phyloP scores from a whole-genome alignment of 495 filamentous ascomycete genomes.

The Podospora anserina region DNA sequence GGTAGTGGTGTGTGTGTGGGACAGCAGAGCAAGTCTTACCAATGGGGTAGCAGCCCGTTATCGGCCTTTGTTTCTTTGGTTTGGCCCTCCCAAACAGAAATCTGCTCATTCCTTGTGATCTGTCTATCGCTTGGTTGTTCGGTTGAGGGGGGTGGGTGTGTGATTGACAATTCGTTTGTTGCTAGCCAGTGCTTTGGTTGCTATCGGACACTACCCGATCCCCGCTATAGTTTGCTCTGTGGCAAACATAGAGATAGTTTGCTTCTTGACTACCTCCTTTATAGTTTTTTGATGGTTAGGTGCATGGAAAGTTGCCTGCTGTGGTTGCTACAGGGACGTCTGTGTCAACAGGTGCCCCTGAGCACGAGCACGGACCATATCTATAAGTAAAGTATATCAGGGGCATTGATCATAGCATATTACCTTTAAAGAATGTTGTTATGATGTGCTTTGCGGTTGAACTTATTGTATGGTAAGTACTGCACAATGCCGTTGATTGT shows the following conservation, averaged over 20 bases:
- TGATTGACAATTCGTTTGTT: background rate
- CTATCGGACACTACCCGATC: background rate
- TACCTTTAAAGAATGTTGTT: no score
- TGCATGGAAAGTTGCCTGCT: background rate
- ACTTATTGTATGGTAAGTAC: no score
- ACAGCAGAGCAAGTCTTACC: background rate
- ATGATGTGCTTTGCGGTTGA: no score
- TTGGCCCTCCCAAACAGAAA: background rate
- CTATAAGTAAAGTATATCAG: background rate
- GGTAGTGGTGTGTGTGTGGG: background rate
- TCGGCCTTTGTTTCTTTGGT: background rate
- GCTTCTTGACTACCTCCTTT: background rate
- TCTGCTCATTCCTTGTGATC: background rate
- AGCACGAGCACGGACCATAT: background rate
- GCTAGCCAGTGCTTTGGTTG: background rate
- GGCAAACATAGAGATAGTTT: background rate
- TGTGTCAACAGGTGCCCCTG: background rate
- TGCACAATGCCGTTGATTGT: no score
- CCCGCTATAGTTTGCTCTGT: background rate
- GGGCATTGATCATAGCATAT: no score
- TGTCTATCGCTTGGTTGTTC: background rate
- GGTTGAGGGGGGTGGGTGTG: no score
- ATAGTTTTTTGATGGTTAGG: background rate
- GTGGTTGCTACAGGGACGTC: background rate
- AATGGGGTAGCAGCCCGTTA: background rate